phyloP scores from a whole-genome alignment of 306 rosid genomes.

The Carpinus viminea region DNA sequence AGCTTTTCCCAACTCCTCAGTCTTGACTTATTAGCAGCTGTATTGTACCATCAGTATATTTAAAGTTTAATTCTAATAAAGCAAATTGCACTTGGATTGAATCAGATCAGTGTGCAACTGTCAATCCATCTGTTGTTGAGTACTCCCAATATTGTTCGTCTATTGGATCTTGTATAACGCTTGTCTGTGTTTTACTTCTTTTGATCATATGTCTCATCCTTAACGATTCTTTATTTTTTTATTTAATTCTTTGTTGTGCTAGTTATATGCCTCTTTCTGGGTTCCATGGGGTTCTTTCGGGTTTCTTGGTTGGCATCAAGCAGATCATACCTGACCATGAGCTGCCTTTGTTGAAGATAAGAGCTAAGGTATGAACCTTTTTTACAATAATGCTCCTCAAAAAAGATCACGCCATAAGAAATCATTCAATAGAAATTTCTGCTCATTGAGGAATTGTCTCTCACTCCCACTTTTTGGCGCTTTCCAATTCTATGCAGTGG shows the following conservation, averaged over 20 bases:
- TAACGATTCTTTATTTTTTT: constrained; percentile 11
- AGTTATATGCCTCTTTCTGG: constrained; percentile 91
- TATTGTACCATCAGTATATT: background rate
- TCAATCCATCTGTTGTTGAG: background rate
- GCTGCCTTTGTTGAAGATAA: constrained; percentile 67
- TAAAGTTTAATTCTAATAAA: background rate
- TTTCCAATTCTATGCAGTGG: constrained; percentile 64
- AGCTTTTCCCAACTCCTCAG: constrained; percentile 3
- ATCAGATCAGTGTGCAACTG: background rate
- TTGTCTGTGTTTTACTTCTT: constrained; percentile 6
- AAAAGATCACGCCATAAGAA: background rate
- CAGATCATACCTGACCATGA: constrained; percentile 96
- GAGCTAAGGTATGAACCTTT: constrained; percentile 61
- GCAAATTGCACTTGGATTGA: background rate
- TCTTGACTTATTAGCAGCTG: constrained; percentile 7
- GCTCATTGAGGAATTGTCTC: constrained; percentile 11
- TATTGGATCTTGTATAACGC: constrained; percentile 2
- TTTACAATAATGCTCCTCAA: background rate
- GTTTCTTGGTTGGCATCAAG: constrained; percentile 94
- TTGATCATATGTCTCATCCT: constrained; percentile 2
- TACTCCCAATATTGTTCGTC: background rate
- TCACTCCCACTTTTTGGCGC: constrained; percentile 24
- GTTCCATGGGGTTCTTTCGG: constrained; percentile 83
- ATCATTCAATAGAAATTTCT: constrained; percentile 1
- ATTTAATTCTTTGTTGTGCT: constrained; percentile 24